A percentile compares a stretch with the other conserved stretches of the same genome.
Evolutionary conservation across 352 stramenopile genomes (phyloP).

Genomic region (Phytopythium mirpurense): DNA sequence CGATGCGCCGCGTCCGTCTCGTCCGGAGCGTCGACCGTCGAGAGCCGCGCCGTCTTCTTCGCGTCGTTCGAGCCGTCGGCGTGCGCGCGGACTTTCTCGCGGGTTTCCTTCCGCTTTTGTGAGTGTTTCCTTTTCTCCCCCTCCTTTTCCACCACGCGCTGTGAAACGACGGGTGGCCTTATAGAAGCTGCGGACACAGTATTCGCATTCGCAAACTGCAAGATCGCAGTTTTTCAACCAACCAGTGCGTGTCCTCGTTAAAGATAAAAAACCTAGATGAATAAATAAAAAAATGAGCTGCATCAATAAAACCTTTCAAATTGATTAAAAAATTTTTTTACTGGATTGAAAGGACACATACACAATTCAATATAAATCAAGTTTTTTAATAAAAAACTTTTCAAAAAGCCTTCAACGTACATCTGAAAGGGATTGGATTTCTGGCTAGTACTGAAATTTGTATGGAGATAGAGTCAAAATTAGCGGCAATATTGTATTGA

Average conservation of each 20-base stretch:
- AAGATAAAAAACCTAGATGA: too few relatives aligned
- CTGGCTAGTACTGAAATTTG: too few relatives aligned
- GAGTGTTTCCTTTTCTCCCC: not conserved
- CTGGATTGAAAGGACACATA: too few relatives aligned
- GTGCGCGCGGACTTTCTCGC: not conserved
- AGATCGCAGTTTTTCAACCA: not conserved
- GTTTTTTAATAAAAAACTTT: too few relatives aligned
- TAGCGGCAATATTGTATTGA: too few relatives aligned
- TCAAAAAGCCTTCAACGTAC: too few relatives aligned
- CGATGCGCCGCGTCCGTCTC: not conserved
- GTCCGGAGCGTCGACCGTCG: not conserved
- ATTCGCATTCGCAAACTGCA: not conserved
- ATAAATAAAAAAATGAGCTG: too few relatives aligned
- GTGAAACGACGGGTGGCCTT: not conserved
- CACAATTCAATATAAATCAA: too few relatives aligned
- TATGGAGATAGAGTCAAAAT: too few relatives aligned
- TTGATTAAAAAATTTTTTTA: too few relatives aligned
- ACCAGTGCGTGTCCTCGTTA: too few relatives aligned
- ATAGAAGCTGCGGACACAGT: conserved; percentile 3
- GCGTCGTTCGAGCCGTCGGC: not conserved
- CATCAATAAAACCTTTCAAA: not conserved
- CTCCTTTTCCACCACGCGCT: not conserved
- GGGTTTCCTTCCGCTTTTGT: not conserved
- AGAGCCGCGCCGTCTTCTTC: not conserved
- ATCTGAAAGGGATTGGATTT: too few relatives aligned